phyloP scores from a whole-genome alignment of 148 eudicot species.

The Euryodendron excelsum region DNA sequence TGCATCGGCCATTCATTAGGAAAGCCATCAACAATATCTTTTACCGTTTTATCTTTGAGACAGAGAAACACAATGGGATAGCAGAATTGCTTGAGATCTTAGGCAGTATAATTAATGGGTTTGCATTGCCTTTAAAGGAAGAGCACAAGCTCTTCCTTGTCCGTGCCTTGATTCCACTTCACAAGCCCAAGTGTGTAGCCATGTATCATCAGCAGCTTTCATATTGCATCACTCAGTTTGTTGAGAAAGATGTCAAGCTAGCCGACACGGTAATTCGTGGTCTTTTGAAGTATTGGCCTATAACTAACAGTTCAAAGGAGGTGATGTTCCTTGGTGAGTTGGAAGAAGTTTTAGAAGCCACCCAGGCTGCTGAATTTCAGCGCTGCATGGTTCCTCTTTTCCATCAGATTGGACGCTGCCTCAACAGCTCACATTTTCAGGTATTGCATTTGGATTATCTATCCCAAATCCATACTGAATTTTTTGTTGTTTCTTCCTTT shows the following conservation, averaged over 20 bases:
- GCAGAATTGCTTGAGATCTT: slow-evolving; percentile 55
- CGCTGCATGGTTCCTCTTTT: slow-evolving; percentile 57
- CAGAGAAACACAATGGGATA: slow-evolving; percentile 51
- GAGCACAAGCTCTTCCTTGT: slow-evolving; percentile 49
- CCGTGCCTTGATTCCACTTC: slow-evolving; percentile 49
- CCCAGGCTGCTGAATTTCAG: slow-evolving; percentile 46
- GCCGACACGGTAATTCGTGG: slow-evolving; percentile 51
- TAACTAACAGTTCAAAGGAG: slow-evolving; percentile 54
- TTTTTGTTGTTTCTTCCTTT: neutral
- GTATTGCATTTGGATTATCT: slow-evolving; percentile 16
- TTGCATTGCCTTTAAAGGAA: slow-evolving; percentile 59
- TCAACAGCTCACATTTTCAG: slow-evolving; percentile 53
- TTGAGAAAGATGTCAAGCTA: slow-evolving; percentile 51
- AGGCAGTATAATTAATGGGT: slow-evolving; percentile 60
- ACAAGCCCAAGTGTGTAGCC: slow-evolving; percentile 43
- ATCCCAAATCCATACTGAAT: neutral
- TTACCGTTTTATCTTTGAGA: slow-evolving; percentile 44
- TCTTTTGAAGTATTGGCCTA: slow-evolving; percentile 51
- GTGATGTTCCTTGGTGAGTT: slow-evolving; percentile 52
- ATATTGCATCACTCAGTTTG: slow-evolving; percentile 50
- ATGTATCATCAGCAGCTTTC: slow-evolving; percentile 54
- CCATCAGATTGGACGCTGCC: slow-evolving; percentile 39
- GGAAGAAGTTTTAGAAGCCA: slow-evolving; percentile 58
- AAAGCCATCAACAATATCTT: slow-evolving; percentile 52
- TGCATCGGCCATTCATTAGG: slow-evolving; percentile 49